Conservation (phyloP, 129 eudicot species). For the Lactuca saligna region DNA sequence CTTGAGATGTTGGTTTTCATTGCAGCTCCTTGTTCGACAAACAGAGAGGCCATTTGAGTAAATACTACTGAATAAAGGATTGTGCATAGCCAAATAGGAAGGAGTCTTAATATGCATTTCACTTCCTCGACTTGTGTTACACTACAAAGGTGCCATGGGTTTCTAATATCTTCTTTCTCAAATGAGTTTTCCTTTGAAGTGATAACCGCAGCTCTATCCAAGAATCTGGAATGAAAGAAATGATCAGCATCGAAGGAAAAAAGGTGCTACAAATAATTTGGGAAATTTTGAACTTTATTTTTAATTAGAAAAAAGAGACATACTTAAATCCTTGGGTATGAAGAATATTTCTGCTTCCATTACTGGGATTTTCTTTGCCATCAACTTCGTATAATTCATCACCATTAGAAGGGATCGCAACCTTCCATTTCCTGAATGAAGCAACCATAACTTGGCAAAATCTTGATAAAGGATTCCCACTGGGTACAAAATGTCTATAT, state of each 20-base stretch:
- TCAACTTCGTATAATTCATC: constrained; percentile 56
- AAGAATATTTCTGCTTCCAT: constrained; percentile 56
- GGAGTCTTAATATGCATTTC: constrained; percentile 87
- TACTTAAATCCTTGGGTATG: constrained; percentile 80
- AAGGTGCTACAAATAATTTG: too few species aligned
- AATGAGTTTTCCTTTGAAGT: constrained; percentile 40
- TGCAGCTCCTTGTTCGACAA: constrained; percentile 94
- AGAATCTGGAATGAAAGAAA: constrained; percentile 43
- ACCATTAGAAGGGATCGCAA: constrained; percentile 41
- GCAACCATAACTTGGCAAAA: constrained; percentile 74
- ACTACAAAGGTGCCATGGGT: constrained; percentile 63
- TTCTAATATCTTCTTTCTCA: constrained; percentile 12
- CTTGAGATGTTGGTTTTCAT: constrained; percentile 55
- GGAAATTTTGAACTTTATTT: too few species aligned
- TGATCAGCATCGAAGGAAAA: not conserved
- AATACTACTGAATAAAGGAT: constrained; percentile 79
- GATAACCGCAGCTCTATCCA: constrained; percentile 76
- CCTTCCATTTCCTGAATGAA: constrained; percentile 61
- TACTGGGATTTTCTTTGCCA: constrained; percentile 39
- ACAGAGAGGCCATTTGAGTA: constrained; percentile 85
- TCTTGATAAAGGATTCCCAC: constrained; percentile 72
- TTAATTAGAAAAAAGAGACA: not conserved
- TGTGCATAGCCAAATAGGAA: constrained; percentile 94
- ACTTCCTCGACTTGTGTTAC: constrained; percentile 94
- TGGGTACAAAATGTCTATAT: constrained; percentile 64